Evolutionary conservation across 305 asterid species (phyloP), one percentile per base, ranked within the genome.

Genomic region (Petunia hybrid): DNA sequence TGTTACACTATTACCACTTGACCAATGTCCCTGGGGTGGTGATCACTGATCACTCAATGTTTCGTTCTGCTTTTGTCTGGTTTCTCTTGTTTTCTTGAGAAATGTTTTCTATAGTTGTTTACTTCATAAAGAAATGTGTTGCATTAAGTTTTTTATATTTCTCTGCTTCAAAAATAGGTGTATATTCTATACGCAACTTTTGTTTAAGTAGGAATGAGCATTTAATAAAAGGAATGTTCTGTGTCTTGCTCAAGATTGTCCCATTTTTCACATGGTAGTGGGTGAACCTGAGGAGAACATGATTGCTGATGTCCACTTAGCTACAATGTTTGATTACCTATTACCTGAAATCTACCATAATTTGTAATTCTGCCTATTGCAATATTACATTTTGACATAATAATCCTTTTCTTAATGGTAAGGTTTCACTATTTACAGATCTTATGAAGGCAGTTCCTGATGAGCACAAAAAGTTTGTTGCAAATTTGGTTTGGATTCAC

Each of bases 401-500:
- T 48, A 73, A 2, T 73, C 46, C 1, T 73, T 51, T n/a, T 51
- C 9, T 9, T 41, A 61, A 69, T 6, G 39, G 14, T 78, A 55
- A 64, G 53, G 51, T 70, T 80, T 63, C 7, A 5, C 69, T 68
- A 31, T 84, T 5, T 62, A 68, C 90, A 90, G 98, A 91, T 82
- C 91, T 95, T 86, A 78, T 87, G 83, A 89, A 86, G 89, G 98
- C 86, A 16, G 99, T 94, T 81, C 90, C 98, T 31, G 89, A 91
- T 31, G 92, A 88, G 82, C 99, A 95, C 90, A 95, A 92, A 86
- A 94, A 87, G 66, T 95, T 94, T 88, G 90, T 95, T 75, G 91
- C 97, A 62, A 90, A 89, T 87, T 87, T 94, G 87, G 97, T 94
- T 76, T 95, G 99, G 97, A 91, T 94, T 31, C 99, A 92, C 64